Evolutionary conservation across 176 grass and related monocot genomes (phyloP), one percentile per base, ranked within the genome.

Genomic region (Coix lacrymajobi): DNA sequence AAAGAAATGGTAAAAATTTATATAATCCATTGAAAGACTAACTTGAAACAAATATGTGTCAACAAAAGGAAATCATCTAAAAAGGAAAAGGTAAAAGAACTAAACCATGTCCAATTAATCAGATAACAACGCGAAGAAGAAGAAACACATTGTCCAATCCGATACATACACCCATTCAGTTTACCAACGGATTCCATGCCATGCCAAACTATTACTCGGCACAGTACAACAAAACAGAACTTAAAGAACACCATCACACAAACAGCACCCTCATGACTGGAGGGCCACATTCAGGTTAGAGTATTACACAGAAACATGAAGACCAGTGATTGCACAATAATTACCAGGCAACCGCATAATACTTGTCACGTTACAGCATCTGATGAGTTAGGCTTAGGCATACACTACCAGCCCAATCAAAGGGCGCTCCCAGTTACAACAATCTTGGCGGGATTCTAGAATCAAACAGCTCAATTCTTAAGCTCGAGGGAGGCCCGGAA

Each of bases 401-500:
- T 60, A 73, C 73, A 90, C 79, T 78, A 81, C 6, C 7, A 76
- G 62, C 17, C 57, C 71, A 77, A 71, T 40, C 58, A 83, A 74
- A 62, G 5, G 74, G 84, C 48, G 11, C 71, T 33, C 79, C 60
- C 74, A 14, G 67, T 45, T 69, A 86, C 67, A 86, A 37, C 67
- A 86, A 52, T 29, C 70, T 66, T 69, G 79, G 38, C 31, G 25
- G 20, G 25, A 85, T 64, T 34, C 78, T 78, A 85, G 63, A 65
- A 71, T 26, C 58, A 73, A 66, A 61, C 77, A 75, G 73, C 79
- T 58, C 16, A 52, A 57, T 77, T 85, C 33, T 52, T 85, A 74
- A 83, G 67, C 88, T 82, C 60, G 4, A 40, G 84, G 75, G 84
- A 86, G 32, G 49, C 68, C 76, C 88, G n/a, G 66, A 78, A 60